Base-by-base conservation (phyloP, 225 moss, liverwort and hornwort genomes). In the Bryoerythrophyllum caledonicum region DNA sequence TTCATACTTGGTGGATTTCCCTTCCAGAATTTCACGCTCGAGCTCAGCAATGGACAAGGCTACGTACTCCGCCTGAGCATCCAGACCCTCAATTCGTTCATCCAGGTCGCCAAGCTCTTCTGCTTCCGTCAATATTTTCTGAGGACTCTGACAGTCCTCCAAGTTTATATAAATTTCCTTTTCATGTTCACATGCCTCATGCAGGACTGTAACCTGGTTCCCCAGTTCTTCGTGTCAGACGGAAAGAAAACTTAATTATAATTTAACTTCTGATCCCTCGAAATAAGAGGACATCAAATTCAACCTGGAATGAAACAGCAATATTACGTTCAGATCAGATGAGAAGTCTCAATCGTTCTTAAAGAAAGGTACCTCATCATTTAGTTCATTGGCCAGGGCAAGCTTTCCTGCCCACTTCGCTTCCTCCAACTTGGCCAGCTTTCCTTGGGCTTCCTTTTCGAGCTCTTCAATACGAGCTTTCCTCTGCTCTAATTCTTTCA, bases 51-150 rank as follows among this genome's bases (percentile, higher is more conserved):
- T 91, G 17, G 92, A 87, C 74, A 88, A 76, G n/a, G 83, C 61
- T 69, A 92, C 75, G 59, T 90, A 94, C 52, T 94, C 85, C 26
- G 78, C 92, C 35, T 94, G 85, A 72, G 89, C 94, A 82, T 94
- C 92, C 58, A 92, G 80, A 68, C 90, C 87, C 76, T 94, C 92
- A 83, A 92, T 94, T 14, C 86, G 82, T 67, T 94, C 94, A 78
- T 94, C 92, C 27, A 94, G 54, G 56, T 89, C 85, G 71, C 89
- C 86, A 79, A 89, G 82, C 23, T 87, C 92, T 8, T 65, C 65
- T 44, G 26, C 65, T 44, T 65, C 44, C 25, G 65, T 26, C 65
- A 65, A 65, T 44, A 65, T 26, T 68, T 83, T 84, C 71, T 89
- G 79, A 19, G 88, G 16, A 65, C 65, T 65, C 44, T 44, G 44